These are phyloP conservation scores for Cryptosporidium ubiquitum DNA, from an alignment of 169 alveolate genomes.

Conservation along the genomic window DNA sequence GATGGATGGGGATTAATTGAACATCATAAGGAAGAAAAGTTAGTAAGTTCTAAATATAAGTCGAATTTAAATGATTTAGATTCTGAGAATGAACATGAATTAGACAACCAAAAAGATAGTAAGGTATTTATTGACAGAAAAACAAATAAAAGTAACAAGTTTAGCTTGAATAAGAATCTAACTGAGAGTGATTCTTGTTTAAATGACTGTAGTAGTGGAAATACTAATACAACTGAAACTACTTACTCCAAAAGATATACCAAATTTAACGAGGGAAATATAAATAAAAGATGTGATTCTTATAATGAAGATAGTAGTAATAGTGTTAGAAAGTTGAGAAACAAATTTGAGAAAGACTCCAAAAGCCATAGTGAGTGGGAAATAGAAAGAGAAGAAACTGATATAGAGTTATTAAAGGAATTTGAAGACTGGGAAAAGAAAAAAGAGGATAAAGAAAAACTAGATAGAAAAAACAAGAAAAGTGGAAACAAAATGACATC, in stretches of 20 bases:
- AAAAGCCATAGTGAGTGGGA: background rate
- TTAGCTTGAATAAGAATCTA: no score
- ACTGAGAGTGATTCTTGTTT: background rate
- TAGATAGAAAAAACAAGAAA: background rate
- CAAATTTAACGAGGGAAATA: background rate
- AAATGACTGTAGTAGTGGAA: background rate
- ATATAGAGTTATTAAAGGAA: background rate
- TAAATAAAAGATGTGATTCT: background rate
- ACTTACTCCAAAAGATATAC: background rate
- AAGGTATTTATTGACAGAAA: background rate
- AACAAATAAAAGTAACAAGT: no score
- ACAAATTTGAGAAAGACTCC: background rate
- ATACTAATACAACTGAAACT: background rate
- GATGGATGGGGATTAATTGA: constrained; percentile 64
- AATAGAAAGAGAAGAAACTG: background rate
- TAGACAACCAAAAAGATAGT: background rate
- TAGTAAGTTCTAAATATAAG: background rate
- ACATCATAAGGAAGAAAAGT: background rate
- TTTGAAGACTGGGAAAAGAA: background rate
- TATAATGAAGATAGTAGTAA: background rate
- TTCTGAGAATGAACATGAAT: background rate
- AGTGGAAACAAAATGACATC: background rate
- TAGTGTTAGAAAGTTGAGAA: background rate
- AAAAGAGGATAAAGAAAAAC: background rate
- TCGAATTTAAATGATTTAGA: background rate